These are phyloP conservation scores for Xerocomellus intermedius DNA, from an alignment of 768 basidiomycete genomes.

Conservation along the genomic window DNA sequence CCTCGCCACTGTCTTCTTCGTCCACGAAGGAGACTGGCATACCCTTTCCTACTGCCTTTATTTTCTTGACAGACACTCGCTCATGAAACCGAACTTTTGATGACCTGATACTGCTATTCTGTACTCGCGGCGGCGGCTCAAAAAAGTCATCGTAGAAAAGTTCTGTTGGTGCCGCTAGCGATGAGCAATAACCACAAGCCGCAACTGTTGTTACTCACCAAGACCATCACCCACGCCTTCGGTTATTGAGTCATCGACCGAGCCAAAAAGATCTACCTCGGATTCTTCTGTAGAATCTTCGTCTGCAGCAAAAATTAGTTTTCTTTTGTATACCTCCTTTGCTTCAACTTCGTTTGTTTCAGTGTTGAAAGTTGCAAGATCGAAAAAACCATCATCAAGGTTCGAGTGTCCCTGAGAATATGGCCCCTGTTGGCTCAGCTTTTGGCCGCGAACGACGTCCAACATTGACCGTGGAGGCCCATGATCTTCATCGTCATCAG, in stretches of 20 bases:
- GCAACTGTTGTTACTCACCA: constrained; percentile 35
- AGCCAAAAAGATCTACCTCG: constrained; percentile 67
- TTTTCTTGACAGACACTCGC: constrained; percentile 77
- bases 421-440: constrained; percentile 19
- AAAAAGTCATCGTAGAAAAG: constrained; percentile 80
- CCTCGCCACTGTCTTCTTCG: constrained; percentile 34
- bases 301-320: constrained; percentile 50
- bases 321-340: constrained; percentile 56
- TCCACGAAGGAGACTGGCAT: constrained; percentile 47
- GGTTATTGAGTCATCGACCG: constrained; percentile 46
- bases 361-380: constrained; percentile 82
- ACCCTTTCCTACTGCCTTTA: constrained; percentile 69
- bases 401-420: constrained; percentile 37
- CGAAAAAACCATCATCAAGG: constrained; percentile 90
- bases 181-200: background rate
- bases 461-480: constrained; percentile 25
- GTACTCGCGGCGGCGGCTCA: constrained; percentile 48
- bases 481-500: constrained; percentile 37
- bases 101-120: constrained; percentile 19
- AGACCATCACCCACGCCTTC: constrained; percentile 42
- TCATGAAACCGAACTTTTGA: constrained; percentile 75
- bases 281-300: constrained; percentile 50
- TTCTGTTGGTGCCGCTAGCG: constrained; percentile 39
- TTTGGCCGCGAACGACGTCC: constrained; percentile 25
- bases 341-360: constrained; percentile 80